Conservation (phyloP, 208 protist species). For the Porcisia deanei region DNA sequence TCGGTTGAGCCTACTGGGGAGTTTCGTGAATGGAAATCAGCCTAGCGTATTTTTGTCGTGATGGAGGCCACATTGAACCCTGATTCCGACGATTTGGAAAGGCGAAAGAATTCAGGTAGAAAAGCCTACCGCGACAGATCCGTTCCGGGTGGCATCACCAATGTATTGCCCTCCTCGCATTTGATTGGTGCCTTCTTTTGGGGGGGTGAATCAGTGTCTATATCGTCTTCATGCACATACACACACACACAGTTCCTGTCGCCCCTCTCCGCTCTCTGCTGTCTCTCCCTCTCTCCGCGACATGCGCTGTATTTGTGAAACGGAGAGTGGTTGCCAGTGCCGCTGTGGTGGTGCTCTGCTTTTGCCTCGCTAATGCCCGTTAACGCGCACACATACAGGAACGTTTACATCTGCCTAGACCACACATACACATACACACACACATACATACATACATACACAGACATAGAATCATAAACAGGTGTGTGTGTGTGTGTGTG, state of each 20-base stretch:
- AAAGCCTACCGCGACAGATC: no score
- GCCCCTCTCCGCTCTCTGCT: background rate
- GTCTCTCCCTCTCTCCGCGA: background rate
- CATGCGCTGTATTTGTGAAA: background rate
- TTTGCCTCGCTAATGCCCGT: no score
- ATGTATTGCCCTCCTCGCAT: no score
- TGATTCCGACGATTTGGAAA: no score
- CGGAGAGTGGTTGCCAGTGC: background rate
- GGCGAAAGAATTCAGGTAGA: no score
- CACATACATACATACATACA: background rate
- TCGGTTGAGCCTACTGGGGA: background rate
- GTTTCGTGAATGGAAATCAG: background rate
- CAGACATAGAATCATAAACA: background rate
- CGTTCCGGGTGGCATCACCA: no score
- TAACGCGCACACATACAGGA: no score
- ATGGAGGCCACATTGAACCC: no score
- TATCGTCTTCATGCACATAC: background rate
- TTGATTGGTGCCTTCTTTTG: no score
- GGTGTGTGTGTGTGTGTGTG: no score
- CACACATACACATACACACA: background rate
- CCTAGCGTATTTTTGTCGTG: background rate
- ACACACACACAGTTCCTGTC: background rate
- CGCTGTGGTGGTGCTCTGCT: background rate
- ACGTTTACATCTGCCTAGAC: background rate
- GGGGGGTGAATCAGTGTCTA: no score